These are phyloP conservation scores for Ophiostoma piceae DNA, from an alignment of 2,329 filamentous ascomycete species.

Conservation along the genomic window DNA sequence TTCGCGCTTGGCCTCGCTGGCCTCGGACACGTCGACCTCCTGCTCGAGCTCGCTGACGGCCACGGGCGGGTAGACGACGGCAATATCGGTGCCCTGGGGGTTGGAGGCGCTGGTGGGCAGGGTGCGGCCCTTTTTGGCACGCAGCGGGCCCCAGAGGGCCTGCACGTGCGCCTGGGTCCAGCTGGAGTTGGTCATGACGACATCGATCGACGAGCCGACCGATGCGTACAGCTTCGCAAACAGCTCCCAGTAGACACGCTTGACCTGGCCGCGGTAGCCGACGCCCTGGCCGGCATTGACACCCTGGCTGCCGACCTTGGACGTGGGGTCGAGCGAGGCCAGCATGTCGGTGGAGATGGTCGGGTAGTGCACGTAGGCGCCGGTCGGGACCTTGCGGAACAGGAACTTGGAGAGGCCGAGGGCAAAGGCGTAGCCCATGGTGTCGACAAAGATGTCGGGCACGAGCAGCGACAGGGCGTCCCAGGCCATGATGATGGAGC, in stretches of 20 bases:
- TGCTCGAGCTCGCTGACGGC: constrained; percentile 78
- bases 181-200: constrained; percentile 95
- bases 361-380: constrained; percentile 94
- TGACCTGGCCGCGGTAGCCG: constrained; percentile 64
- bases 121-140: constrained; percentile 36
- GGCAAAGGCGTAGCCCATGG: constrained; percentile 95
- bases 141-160: constrained; percentile 66
- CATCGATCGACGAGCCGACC: constrained; percentile 77
- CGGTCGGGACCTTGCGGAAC: constrained; percentile 75
- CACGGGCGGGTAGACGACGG: constrained; percentile 85
- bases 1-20: constrained; percentile 64
- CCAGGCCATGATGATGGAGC: constrained; percentile 80
- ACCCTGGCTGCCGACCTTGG: constrained; percentile 57
- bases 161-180: constrained; percentile 88
- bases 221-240: constrained; percentile 80
- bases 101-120: neutral
- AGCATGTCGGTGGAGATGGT: constrained; percentile 99
- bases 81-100: constrained; percentile 43
- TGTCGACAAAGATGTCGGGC: constrained; percentile 92
- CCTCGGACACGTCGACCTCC: constrained; percentile 64
- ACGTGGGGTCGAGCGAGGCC: constrained; percentile 64
- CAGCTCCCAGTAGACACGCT: constrained; percentile 77
- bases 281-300: constrained; percentile 78
- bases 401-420: constrained; percentile 76
- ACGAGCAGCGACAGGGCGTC: constrained; percentile 89